Evolutionary conservation across 1,284 basidiomycete species (phyloP).

Genomic region (Pseudozyma tsukubaensis): DNA sequence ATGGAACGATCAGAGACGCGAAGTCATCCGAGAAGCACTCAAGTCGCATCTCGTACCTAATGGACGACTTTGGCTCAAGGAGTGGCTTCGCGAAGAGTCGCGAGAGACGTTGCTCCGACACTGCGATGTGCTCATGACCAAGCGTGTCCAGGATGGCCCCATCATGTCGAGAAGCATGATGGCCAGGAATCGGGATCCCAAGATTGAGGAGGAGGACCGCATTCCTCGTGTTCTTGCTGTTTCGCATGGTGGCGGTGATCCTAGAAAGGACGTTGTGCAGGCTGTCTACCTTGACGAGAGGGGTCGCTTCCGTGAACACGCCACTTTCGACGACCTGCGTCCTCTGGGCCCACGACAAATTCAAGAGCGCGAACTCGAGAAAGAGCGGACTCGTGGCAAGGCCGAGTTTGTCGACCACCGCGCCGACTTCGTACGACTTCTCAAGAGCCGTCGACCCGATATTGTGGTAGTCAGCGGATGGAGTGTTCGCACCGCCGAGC

Average conservation of each 20-base stretch:
- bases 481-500: constrained; percentile 78
- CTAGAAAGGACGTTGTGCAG: constrained; percentile 86
- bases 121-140: constrained; percentile 56
- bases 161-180: constrained; percentile 72
- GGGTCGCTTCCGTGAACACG: constrained; percentile 87
- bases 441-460: constrained; percentile 85
- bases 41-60: constrained; percentile 83
- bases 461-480: constrained; percentile 87
- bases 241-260: constrained; percentile 94
- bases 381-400: constrained; percentile 73
- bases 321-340: constrained; percentile 79
- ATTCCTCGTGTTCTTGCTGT: constrained; percentile 87
- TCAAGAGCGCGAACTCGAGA: constrained; percentile 43
- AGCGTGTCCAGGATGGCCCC: constrained; percentile 75
- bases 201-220: constrained; percentile 75
- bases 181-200: constrained; percentile 54
- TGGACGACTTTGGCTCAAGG: constrained; percentile 86
- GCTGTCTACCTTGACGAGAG: constrained; percentile 87
- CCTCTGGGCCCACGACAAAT: constrained; percentile 71
- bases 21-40: constrained; percentile 82
- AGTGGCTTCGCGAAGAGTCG: constrained; percentile 88
- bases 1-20: constrained; percentile 91
- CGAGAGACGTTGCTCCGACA: constrained; percentile 75
- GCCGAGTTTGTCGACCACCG: constrained; percentile 70
- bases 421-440: constrained; percentile 80